phyloP scores from a whole-genome alignment of 2,329 filamentous ascomycete species.

The Colletotrichum spaethianum region DNA sequence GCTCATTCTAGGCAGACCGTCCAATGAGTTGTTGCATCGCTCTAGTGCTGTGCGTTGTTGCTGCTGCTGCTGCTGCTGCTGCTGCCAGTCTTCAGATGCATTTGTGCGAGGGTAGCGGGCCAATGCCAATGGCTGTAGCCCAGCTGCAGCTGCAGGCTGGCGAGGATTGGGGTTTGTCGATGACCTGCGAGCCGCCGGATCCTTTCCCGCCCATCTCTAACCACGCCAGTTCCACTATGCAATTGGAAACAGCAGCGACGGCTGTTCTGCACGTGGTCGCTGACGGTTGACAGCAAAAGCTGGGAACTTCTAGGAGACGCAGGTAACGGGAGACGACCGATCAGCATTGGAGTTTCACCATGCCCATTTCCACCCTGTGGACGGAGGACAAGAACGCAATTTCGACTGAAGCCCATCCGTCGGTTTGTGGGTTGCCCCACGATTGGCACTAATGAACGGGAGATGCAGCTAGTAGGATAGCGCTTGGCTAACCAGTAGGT shows the following conservation, averaged over 20 bases:
- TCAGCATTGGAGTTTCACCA: constrained; percentile 37
- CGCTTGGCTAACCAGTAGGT: constrained; percentile 15
- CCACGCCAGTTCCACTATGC: constrained; percentile 10
- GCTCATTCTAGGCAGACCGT: constrained; percentile 4
- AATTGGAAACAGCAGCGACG: constrained; percentile 9
- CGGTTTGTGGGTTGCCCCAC: constrained; percentile 35
- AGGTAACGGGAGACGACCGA: no score
- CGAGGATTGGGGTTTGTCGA: background rate
- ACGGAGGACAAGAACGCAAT: constrained; percentile 9
- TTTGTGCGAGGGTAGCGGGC: background rate
- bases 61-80: background rate
- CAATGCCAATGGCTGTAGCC: background rate
- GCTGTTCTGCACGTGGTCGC: constrained; percentile 21
- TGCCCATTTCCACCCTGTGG: constrained; percentile 1
- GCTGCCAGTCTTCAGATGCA: constrained; percentile 11
- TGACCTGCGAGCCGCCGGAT: background rate
- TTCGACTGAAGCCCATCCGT: constrained; percentile 22
- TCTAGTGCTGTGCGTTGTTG: background rate
- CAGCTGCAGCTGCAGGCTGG: background rate
- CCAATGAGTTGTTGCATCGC: background rate
- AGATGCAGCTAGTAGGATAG: constrained; percentile 33
- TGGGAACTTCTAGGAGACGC: constrained; percentile 14
- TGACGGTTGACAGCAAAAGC: background rate
- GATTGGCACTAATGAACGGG: constrained; percentile 34
- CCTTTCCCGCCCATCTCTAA: background rate